Conservation (phyloP, 108 stramenopile genomes). For the Schizochytrium sp. region DNA sequence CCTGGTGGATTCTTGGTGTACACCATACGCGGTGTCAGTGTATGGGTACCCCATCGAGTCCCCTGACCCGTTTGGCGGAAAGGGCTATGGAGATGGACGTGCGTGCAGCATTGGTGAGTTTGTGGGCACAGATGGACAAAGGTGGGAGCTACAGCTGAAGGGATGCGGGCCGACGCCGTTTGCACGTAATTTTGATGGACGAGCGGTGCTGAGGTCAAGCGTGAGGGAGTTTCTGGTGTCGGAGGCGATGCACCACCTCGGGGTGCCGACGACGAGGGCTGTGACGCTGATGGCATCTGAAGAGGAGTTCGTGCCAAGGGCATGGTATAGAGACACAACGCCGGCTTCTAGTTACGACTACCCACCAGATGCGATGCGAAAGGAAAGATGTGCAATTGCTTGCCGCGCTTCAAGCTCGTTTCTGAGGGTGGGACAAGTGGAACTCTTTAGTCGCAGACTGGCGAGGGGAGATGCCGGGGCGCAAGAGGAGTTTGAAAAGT, state of each 20-base stretch:
- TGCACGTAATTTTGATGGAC: constrained; percentile 92
- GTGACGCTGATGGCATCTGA: constrained; percentile 80
- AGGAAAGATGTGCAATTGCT: constrained; percentile 87
- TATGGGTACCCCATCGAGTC: constrained; percentile 82
- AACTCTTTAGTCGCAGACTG: constrained; percentile 81
- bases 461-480: constrained; percentile 18
- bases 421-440: constrained; percentile 87
- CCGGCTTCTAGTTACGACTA: constrained; percentile 52
- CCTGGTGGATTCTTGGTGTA: constrained; percentile 79
- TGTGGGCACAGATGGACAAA: constrained; percentile 50
- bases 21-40: constrained; percentile 87
- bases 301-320: constrained; percentile 78
- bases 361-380: constrained; percentile 84
- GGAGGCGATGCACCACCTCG: constrained; percentile 93
- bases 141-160: constrained; percentile 94
- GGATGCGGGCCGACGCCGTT: constrained; percentile 95
- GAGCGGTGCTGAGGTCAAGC: constrained; percentile 90
- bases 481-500: background rate
- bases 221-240: constrained; percentile 93
- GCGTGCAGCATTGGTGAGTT: constrained; percentile 85
- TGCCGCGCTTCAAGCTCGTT: constrained; percentile 84
- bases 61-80: constrained; percentile 86
- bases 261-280: constrained; percentile 89
- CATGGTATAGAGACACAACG: constrained; percentile 78
- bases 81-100: constrained; percentile 89